These are phyloP conservation scores for Pichia sp. DNA, from an alignment of 1,139 yeast species.

Conservation along the genomic window DNA sequence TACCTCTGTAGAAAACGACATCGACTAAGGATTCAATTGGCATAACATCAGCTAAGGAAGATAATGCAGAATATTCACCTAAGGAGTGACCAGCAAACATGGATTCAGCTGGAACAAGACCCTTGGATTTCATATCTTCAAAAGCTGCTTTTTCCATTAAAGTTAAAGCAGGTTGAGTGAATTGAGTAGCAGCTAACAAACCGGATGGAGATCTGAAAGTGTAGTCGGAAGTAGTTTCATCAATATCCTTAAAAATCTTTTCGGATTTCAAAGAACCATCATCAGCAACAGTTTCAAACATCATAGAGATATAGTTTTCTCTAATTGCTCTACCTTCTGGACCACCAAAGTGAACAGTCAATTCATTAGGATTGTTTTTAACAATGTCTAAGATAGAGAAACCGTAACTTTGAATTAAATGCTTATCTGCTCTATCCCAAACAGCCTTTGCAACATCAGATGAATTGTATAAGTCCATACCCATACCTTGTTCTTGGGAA, in stretches of 20 bases:
- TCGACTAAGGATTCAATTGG: conserved; percentile 97
- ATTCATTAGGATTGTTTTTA: conserved; percentile 89
- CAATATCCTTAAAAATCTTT: conserved; percentile 90
- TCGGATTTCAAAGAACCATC: conserved; percentile 83
- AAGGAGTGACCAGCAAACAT: conserved; percentile 98
- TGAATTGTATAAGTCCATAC: conserved; percentile 93
- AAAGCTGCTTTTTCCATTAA: conserved; percentile 99
- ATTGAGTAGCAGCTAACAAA: conserved; percentile 94
- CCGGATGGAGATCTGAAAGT: conserved; percentile 94
- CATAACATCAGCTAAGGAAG: conserved; percentile 97
- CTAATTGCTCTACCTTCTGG: conserved; percentile 93
- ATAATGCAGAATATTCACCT: conserved; percentile 97
- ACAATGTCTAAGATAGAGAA: conserved; percentile 95
- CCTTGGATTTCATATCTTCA: conserved; percentile 95
- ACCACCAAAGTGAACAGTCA: conserved; percentile 96
- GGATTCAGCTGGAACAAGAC: conserved; percentile 87
- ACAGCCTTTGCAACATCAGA: conserved; percentile 91
- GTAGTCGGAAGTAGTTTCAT: conserved; percentile 71
- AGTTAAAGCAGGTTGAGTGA: conserved; percentile 98
- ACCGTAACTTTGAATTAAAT: conserved; percentile 89
- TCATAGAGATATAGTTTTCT: conserved; percentile 93
- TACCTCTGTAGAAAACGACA: conserved; percentile 98
- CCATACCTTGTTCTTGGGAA: conserved; percentile 99
- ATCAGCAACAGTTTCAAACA: conserved; percentile 89
- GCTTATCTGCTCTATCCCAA: conserved; percentile 97